Conservation (phyloP, 2,329 filamentous ascomycete species). For the Fusarium sp. region DNA sequence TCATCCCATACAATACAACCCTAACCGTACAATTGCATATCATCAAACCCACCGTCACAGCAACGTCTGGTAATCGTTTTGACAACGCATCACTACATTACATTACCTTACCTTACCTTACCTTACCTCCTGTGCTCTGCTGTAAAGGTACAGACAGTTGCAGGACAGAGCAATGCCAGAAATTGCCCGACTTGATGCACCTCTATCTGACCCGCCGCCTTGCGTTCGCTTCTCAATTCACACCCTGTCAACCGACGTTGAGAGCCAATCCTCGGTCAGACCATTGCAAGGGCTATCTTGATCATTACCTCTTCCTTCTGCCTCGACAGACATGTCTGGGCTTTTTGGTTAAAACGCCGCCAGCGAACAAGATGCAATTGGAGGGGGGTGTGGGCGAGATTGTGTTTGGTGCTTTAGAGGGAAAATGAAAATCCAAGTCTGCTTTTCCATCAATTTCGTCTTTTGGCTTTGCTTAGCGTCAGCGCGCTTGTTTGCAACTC, state of each 20-base stretch:
- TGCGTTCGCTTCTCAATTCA: slow-evolving; percentile 35
- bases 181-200: slow-evolving; percentile 43
- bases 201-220: slow-evolving; percentile 44
- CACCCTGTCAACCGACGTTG: slow-evolving; percentile 20
- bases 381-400: slow-evolving; percentile 35
- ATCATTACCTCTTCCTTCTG: slow-evolving; percentile 9
- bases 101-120: slow-evolving; percentile 45
- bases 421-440: slow-evolving; percentile 46
- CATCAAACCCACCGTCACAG: slow-evolving; percentile 39
- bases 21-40: slow-evolving; percentile 19
- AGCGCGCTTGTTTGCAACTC: slow-evolving; percentile 44
- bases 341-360: slow-evolving; percentile 19
- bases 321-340: slow-evolving; percentile 19
- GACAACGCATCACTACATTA: slow-evolving; percentile 61
- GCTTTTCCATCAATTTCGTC: slow-evolving; percentile 42
- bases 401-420: slow-evolving; percentile 25
- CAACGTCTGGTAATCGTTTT: slow-evolving; percentile 49
- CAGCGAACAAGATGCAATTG: slow-evolving; percentile 35
- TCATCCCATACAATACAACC: slow-evolving; percentile 10
- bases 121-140: slow-evolving; percentile 28
- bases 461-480: slow-evolving; percentile 43
- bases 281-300: slow-evolving; percentile 27
- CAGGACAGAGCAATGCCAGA: slow-evolving; percentile 17
- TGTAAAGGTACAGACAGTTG: slow-evolving; percentile 23
- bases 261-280: slow-evolving; percentile 32